phyloP scores from a whole-genome alignment of 371 early-diverging fungal species.

The Encephalitozoon hellem region DNA sequence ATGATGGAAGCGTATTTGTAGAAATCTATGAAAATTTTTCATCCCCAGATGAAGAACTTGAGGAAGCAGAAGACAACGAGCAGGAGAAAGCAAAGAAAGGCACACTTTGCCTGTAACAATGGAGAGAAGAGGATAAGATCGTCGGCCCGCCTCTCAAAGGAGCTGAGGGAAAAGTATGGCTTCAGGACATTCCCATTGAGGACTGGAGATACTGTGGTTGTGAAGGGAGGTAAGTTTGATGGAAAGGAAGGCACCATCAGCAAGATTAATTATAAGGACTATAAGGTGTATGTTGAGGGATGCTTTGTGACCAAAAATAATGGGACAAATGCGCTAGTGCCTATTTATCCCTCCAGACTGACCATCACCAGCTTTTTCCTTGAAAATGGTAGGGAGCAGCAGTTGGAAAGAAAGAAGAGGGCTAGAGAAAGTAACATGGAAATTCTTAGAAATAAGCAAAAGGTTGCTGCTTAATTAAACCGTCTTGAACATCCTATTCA shows the following conservation, averaged over 20 bases:
- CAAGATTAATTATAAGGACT: conserved; percentile 45
- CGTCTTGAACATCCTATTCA: not conserved
- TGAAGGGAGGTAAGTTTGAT: conserved; percentile 54
- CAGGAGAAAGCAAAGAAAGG: conserved; percentile 61
- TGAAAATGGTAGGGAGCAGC: conserved; percentile 48
- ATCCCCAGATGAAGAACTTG: conserved; percentile 63
- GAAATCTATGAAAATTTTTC: conserved; percentile 33
- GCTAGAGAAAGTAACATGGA: conserved; percentile 10
- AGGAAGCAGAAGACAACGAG: conserved; percentile 41
- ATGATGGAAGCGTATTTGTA: not conserved
- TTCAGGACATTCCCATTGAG: conserved; percentile 55
- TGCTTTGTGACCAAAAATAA: conserved; percentile 48
- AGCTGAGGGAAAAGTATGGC: conserved; percentile 50
- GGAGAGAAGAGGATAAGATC: conserved; percentile 52
- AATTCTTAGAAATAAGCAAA: conserved; percentile 15
- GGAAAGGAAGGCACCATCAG: conserved; percentile 54
- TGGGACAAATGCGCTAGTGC: conserved; percentile 44
- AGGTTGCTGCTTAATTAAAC: not conserved
- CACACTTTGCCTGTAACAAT: conserved; percentile 50
- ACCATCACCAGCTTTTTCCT: conserved; percentile 51
- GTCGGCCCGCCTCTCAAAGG: conserved; percentile 54
- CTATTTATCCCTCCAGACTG: conserved; percentile 58
- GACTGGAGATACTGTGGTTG: conserved; percentile 55
- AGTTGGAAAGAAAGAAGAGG: conserved; percentile 48
- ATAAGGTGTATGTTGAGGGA: conserved; percentile 56